phyloP scores from a whole-genome alignment of 192 early-diverging fungal species.

The Coemansia sp. region DNA sequence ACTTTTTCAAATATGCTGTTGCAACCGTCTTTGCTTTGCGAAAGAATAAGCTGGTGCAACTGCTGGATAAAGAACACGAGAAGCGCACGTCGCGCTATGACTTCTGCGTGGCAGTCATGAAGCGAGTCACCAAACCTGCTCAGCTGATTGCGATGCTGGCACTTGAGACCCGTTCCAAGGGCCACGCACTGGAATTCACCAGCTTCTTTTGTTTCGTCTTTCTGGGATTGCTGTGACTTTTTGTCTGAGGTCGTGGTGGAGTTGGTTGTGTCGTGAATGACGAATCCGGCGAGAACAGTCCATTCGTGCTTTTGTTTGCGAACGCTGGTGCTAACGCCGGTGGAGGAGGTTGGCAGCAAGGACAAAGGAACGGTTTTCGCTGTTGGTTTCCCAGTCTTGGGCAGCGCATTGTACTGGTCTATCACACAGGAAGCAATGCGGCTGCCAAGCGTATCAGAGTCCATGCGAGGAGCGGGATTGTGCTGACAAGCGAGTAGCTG shows the following conservation, averaged over 20 bases:
- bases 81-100: slow-evolving; percentile 79
- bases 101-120: slow-evolving; percentile 87
- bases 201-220: not conserved
- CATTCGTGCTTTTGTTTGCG: slow-evolving; percentile 62
- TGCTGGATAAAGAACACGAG: slow-evolving; percentile 57
- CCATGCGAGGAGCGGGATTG: slow-evolving; percentile 52
- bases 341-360: not conserved
- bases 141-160: slow-evolving; percentile 63
- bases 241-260: too few relatives aligned
- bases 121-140: slow-evolving; percentile 63
- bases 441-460: slow-evolving; percentile 61
- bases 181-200: slow-evolving; percentile 26
- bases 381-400: slow-evolving; percentile 77
- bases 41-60: not conserved
- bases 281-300: slow-evolving; percentile 84
- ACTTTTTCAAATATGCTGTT: not conserved
- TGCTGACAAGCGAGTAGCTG: not conserved
- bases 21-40: not conserved
- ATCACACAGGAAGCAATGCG: slow-evolving; percentile 57
- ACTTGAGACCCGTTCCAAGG: slow-evolving; percentile 82
- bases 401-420: slow-evolving; percentile 59
- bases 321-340: not conserved
- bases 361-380: slow-evolving; percentile 12
- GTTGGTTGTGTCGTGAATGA: slow-evolving; percentile 29
- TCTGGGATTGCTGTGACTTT: too few relatives aligned